Percentiles rank a stretch among this genome's conserved stretches.
phyloP scores from a whole-genome alignment of 2,329 filamentous ascomycete genomes.

The Sarocladium oryzae region DNA sequence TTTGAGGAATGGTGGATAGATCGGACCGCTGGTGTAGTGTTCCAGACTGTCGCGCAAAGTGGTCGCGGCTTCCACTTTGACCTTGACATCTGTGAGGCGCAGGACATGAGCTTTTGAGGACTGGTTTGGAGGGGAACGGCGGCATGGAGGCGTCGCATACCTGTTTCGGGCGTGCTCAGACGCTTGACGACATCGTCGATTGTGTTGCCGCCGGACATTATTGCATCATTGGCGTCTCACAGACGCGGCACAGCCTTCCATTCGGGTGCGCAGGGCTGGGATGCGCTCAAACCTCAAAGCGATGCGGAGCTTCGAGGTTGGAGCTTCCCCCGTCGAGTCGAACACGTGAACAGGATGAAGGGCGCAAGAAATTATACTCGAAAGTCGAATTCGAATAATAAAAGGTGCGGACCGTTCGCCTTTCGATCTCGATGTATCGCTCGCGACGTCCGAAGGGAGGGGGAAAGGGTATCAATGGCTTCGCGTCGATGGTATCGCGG shows the following conservation, averaged over 20 bases:
- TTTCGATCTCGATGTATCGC: not conserved
- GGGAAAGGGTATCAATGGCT: not conserved
- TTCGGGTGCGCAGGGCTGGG: slow-evolving; percentile 21
- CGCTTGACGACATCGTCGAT: slow-evolving; percentile 60
- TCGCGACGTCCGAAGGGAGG: not conserved
- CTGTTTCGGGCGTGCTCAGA: slow-evolving; percentile 49
- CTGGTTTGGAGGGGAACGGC: not conserved
- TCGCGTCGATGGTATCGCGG: slow-evolving; percentile 9
- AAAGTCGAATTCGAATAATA: not conserved
- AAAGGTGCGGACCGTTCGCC: not conserved
- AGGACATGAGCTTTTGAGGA: not conserved
- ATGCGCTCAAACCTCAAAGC: slow-evolving; percentile 12
- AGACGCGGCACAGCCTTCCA: slow-evolving; percentile 29
- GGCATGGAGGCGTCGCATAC: slow-evolving; percentile 28
- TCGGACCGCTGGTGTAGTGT: slow-evolving; percentile 69
- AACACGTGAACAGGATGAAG: not conserved
- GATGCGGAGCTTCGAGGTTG: slow-evolving; percentile 6
- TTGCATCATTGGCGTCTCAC: slow-evolving; percentile 40
- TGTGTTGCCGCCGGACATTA: slow-evolving; percentile 49
- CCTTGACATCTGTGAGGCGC: slow-evolving; percentile 61
- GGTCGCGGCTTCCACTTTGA: slow-evolving; percentile 74
- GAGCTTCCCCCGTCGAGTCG: slow-evolving; percentile 6
- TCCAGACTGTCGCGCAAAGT: slow-evolving; percentile 90
- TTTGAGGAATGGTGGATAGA: slow-evolving; percentile 75
- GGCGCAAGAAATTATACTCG: not conserved